Percentiles rank a stretch among this genome's conserved stretches.
Conservation (phyloP, 352 stramenopile species). For the Halophytophthora batemanensis region DNA sequence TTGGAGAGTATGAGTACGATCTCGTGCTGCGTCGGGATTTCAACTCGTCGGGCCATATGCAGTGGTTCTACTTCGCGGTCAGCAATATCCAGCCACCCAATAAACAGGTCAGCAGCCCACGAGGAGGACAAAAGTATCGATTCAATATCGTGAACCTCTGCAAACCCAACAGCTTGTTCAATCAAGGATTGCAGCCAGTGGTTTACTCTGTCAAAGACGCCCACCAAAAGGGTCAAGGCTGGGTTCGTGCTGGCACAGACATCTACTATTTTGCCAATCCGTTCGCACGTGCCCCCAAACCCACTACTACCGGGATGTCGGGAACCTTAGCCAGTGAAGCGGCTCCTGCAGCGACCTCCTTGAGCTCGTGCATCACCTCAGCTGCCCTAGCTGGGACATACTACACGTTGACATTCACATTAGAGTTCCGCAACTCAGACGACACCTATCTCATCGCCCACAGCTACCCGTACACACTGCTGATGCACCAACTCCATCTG, state of each 20-base stretch:
- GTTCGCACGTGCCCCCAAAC: slow-evolving; percentile 30
- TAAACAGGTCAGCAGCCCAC: neutral
- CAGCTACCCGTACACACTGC: slow-evolving; percentile 90
- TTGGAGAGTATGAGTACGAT: slow-evolving; percentile 88
- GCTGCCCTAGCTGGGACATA: slow-evolving; percentile 30
- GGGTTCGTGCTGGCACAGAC: slow-evolving; percentile 65
- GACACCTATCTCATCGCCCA: slow-evolving; percentile 91
- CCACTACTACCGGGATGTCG: slow-evolving; percentile 2
- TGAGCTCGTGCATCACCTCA: neutral
- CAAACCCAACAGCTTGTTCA: slow-evolving; percentile 91
- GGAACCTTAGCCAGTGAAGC: slow-evolving; percentile 5
- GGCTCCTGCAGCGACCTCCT: neutral
- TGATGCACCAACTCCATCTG: slow-evolving; percentile 74
- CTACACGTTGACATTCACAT: slow-evolving; percentile 88
- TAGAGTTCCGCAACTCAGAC: slow-evolving; percentile 70
- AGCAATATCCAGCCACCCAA: slow-evolving; percentile 48
- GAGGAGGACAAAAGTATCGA: slow-evolving; percentile 45
- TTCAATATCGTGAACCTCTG: slow-evolving; percentile 94
- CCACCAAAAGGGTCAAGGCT: slow-evolving; percentile 49
- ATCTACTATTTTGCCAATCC: slow-evolving; percentile 89
- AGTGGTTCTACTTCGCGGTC: slow-evolving; percentile 96
- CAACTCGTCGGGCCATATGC: slow-evolving; percentile 78
- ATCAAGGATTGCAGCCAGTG: slow-evolving; percentile 88
- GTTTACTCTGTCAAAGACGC: slow-evolving; percentile 84
- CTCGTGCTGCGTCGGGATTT: slow-evolving; percentile 85